These are phyloP conservation scores for Bipolaris gigantea DNA, from an alignment of 2,329 filamentous ascomycete species.

Conservation along the genomic window DNA sequence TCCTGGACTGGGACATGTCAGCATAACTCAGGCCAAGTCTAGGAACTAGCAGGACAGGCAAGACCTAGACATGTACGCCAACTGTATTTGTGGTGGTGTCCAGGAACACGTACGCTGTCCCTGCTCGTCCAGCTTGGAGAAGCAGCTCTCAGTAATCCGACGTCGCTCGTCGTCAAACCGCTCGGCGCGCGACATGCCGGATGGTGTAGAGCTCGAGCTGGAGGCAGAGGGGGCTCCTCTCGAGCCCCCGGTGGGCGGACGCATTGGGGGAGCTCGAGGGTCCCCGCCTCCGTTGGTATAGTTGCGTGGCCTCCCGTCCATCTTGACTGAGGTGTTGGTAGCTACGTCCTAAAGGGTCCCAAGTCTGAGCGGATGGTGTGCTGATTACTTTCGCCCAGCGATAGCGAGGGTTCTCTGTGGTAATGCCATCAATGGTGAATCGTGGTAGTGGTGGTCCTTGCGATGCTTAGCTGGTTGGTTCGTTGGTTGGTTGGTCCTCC, in stretches of 20 bases:
- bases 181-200: conserved; percentile 63
- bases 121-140: conserved; percentile 84
- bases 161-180: conserved; percentile 95
- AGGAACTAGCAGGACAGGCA: not conserved
- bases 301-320: conserved; percentile 42
- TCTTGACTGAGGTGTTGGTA: conserved; percentile 13
- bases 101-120: conserved; percentile 69
- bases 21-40: not conserved
- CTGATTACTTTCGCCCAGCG: conserved; percentile 17
- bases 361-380: not conserved
- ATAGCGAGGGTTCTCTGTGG: conserved; percentile 15
- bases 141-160: conserved; percentile 93
- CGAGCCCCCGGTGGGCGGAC: conserved; percentile 32
- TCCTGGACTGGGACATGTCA: conserved; percentile 64
- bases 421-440: conserved; percentile 27
- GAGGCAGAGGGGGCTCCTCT: conserved; percentile 32
- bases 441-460: conserved; percentile 18
- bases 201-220: conserved; percentile 30
- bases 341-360: not conserved
- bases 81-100: not conserved
- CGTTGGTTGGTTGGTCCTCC: conserved; percentile 5
- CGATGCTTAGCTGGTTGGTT: conserved; percentile 13
- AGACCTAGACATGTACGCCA: not conserved
- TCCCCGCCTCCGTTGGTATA: conserved; percentile 34
- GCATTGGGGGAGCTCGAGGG: conserved; percentile 25